Evolutionary conservation across 2,329 filamentous ascomycete species (phyloP), one percentile per base, ranked within the genome.

Genomic region (Exophiala oligosperma): DNA sequence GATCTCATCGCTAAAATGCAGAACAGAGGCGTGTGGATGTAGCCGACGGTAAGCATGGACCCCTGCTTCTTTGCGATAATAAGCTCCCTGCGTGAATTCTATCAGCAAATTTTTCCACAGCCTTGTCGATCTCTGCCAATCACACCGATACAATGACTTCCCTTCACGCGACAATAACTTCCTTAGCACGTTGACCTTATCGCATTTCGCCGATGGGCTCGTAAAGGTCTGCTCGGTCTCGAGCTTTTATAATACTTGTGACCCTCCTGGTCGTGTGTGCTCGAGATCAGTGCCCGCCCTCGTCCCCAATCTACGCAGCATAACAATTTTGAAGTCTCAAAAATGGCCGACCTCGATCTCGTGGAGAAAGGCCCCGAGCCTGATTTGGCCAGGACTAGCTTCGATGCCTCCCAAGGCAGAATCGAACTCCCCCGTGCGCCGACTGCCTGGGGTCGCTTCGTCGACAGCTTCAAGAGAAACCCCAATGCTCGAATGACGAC

Each of bases 381-480:
- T 3, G 46, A 49, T n/a, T 23, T 12, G 17, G 43, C 4, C 11
- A 54, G 43, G 23, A 23, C 9, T 12, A 38, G 29, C n/a, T 12
- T 35, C 6, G 41, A 49, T 35, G 47, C 52, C 32, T 51, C 48
- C 17, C 37, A 55, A 11, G 61, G 63, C 32, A 56, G 58, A 26
- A 51, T 64, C 32, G 63, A 64, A 38, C 52, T 60, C 17, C 60
- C 60, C 37, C 28, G 21, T 11, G 56, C 63, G 9, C 51, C 56
- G n/a, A 60, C 61, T 6, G 51, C 54, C 1, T 56, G 59, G 21
- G 63, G 63, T 26, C 72, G 74, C 5, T 68, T 76, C 26, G 50
- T 70, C 4, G 74, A 77, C 60, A 76, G 76, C 60, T 78, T 78
- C 68, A 77, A 73, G 63, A 68, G 73, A 53, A 75, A 78, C 59